phyloP scores from a whole-genome alignment of 257 asterid species.

The Echium plantagineum region DNA sequence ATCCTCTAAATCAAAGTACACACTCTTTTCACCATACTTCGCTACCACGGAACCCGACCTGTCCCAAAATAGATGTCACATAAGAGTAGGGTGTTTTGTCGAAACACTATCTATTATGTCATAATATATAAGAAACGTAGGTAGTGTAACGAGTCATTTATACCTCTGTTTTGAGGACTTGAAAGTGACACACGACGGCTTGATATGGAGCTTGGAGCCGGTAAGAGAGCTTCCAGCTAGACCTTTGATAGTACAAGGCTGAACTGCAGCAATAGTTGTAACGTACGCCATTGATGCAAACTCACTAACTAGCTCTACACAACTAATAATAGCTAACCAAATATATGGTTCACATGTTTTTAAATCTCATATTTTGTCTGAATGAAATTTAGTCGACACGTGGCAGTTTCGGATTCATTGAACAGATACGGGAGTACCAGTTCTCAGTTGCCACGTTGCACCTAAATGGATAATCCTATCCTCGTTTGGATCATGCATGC shows the following conservation, averaged over 20 bases:
- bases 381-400: constrained; percentile 37
- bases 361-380: constrained; percentile 10
- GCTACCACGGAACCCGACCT: constrained; percentile 82
- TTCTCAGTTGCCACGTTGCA: constrained; percentile 26
- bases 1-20: constrained; percentile 92
- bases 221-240: constrained; percentile 79
- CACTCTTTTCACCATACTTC: constrained; percentile 89
- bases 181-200: constrained; percentile 44
- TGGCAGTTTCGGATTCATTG: constrained; percentile 23
- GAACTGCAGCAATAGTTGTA: constrained; percentile 50
- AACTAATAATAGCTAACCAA: constrained; percentile 3
- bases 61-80: constrained; percentile 3
- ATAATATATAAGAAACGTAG: too few relatives aligned
- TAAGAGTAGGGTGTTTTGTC: too few relatives aligned
- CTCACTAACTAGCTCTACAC: constrained; percentile 14
- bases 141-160: too few relatives aligned
- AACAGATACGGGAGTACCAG: constrained; percentile 29
- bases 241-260: constrained; percentile 61
- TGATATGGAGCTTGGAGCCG: constrained; percentile 62
- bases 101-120: too few relatives aligned
- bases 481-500: background rate
- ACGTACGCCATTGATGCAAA: constrained; percentile 60
- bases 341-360: constrained; percentile 3
- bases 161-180: constrained; percentile 56
- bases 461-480: constrained; percentile 46